These are phyloP conservation scores for Diaporthe helianthi DNA, from an alignment of 2,329 filamentous ascomycete species.

Conservation along the genomic window DNA sequence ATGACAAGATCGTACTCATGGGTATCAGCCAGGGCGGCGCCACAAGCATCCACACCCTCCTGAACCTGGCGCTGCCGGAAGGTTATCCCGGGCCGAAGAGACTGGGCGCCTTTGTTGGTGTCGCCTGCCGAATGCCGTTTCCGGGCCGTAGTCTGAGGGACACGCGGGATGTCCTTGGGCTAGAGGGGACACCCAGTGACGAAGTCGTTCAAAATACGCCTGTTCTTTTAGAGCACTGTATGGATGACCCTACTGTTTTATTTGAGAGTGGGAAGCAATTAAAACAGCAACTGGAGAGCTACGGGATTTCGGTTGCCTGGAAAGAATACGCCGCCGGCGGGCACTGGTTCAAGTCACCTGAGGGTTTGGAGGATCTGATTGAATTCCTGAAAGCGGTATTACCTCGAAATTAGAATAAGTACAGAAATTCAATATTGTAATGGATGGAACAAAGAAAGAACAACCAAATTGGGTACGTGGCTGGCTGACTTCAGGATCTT, in stretches of 20 bases:
- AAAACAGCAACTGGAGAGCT: slow-evolving; percentile 43
- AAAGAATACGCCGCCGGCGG: slow-evolving; percentile 51
- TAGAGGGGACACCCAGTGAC: slow-evolving; percentile 40
- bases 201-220: slow-evolving; percentile 51
- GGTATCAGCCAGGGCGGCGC: slow-evolving; percentile 57
- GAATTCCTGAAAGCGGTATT: slow-evolving; percentile 39
- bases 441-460: neutral
- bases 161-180: slow-evolving; percentile 43
- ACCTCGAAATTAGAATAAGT: neutral
- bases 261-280: slow-evolving; percentile 47
- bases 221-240: slow-evolving; percentile 53
- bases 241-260: slow-evolving; percentile 51
- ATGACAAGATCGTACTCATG: slow-evolving; percentile 50
- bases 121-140: slow-evolving; percentile 40
- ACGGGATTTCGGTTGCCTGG: slow-evolving; percentile 49
- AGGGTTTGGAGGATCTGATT: slow-evolving; percentile 51
- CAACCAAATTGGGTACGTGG: neutral
- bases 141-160: slow-evolving; percentile 32
- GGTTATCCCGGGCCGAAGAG: slow-evolving; percentile 16
- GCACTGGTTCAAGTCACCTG: slow-evolving; percentile 53
- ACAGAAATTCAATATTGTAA: neutral
- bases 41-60: slow-evolving; percentile 47
- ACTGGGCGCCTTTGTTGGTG: slow-evolving; percentile 48
- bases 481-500: neutral
- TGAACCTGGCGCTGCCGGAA: slow-evolving; percentile 44